Evolutionary conservation across 225 moss, liverwort and hornwort species (phyloP).

Genomic region (Physcomitrium patens): DNA sequence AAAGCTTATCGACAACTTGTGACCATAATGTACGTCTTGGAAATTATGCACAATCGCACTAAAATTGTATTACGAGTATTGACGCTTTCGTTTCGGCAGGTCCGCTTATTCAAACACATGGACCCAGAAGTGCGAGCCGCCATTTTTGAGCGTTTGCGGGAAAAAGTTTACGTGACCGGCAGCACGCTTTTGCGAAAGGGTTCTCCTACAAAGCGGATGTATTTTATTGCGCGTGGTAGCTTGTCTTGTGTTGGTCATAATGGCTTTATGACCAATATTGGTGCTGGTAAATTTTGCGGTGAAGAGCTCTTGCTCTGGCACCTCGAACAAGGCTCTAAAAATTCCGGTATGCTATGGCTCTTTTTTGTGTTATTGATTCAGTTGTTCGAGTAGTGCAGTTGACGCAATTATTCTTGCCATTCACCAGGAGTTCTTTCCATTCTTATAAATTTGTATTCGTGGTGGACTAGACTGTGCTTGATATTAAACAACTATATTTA

Average conservation of each 20-base stretch:
- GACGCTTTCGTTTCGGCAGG: conserved; percentile 42
- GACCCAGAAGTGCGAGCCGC: conserved; percentile 66
- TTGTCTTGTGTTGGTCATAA: conserved; percentile 59
- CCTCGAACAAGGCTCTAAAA: conserved; percentile 33
- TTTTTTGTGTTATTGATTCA: background rate
- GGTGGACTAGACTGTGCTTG: too few relatives aligned
- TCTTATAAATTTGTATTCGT: too few relatives aligned
- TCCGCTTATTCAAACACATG: conserved; percentile 62
- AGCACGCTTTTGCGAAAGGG: conserved; percentile 65
- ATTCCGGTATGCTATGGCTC: conserved; percentile 32
- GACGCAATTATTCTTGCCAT: too few relatives aligned
- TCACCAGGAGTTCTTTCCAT: too few relatives aligned
- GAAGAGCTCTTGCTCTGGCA: conserved; percentile 57
- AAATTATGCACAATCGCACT: too few relatives aligned
- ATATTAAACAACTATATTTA: background rate
- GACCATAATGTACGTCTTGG: background rate
- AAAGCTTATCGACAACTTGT: background rate
- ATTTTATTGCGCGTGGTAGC: conserved; percentile 75
- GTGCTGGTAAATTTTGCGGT: conserved; percentile 45
- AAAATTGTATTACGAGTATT: conserved; percentile 5
- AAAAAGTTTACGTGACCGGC: conserved; percentile 58
- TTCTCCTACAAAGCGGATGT: conserved; percentile 73
- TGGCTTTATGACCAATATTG: conserved; percentile 34
- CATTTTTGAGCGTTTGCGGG: conserved; percentile 75
- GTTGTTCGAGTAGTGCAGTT: background rate